These are phyloP conservation scores for Skeletonema tropicum DNA, from an alignment of 108 stramenopile genomes.

Conservation along the genomic window DNA sequence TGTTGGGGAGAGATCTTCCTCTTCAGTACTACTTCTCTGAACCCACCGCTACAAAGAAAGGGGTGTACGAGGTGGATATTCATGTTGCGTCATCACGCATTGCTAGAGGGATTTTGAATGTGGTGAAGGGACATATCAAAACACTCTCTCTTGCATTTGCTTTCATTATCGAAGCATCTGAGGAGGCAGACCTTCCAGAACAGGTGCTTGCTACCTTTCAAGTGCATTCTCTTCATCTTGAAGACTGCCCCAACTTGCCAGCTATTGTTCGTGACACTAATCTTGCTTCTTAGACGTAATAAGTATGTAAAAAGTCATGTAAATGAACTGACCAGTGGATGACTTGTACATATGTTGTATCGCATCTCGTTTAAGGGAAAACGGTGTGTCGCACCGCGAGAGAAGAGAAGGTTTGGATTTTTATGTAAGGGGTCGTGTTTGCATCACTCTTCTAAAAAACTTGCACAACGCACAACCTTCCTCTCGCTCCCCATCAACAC, in stretches of 20 bases:
- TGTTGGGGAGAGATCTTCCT: constrained; percentile 87
- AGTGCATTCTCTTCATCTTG: constrained; percentile 75
- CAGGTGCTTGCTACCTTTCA: constrained; percentile 81
- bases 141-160: constrained; percentile 84
- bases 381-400: no score
- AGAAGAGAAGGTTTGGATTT: no score
- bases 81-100: constrained; percentile 82
- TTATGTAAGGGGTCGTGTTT: no score
- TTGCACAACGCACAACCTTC: no score
- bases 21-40: constrained; percentile 85
- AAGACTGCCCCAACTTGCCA: constrained; percentile 82
- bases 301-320: no score
- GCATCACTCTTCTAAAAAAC: no score
- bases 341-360: no score
- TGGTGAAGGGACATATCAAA: constrained; percentile 87
- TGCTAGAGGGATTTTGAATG: constrained; percentile 89
- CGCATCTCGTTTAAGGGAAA: no score
- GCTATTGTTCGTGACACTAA: neutral
- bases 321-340: no score
- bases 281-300: neutral
- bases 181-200: constrained; percentile 84
- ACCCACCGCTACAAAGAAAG: constrained; percentile 57
- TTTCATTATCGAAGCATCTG: constrained; percentile 87
- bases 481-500: no score
- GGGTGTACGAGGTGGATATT: constrained; percentile 86